phyloP scores from a whole-genome alignment of 768 basidiomycete species.

The Lentinus brumalis region DNA sequence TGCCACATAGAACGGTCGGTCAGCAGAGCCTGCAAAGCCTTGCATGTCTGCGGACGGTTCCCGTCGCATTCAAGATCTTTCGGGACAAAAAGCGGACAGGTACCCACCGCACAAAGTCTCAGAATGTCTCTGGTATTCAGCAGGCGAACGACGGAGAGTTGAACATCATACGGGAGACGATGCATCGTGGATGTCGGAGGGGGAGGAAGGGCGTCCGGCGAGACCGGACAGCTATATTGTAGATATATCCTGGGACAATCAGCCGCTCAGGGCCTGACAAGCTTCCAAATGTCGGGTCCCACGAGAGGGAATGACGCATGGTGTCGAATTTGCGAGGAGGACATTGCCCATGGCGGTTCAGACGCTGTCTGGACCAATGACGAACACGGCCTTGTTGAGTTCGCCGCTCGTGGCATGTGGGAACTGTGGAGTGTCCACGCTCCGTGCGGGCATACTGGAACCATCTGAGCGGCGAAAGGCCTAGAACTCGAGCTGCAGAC shows the following conservation, averaged over 20 bases:
- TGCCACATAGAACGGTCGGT: slow-evolving; percentile 16
- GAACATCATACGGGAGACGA: slow-evolving; percentile 17
- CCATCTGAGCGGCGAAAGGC: slow-evolving; percentile 3
- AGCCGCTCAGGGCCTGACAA: slow-evolving; percentile 7
- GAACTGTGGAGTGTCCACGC: slow-evolving; percentile 19
- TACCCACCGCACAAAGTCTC: slow-evolving; percentile 16
- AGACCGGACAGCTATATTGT: not conserved
- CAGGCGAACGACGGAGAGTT: slow-evolving; percentile 4
- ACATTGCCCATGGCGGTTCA: not conserved
- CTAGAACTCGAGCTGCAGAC: slow-evolving; percentile 8
- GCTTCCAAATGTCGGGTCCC: slow-evolving; percentile 5
- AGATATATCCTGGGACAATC: slow-evolving; percentile 17
- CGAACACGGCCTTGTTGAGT: slow-evolving; percentile 4
- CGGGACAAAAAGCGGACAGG: not conserved
- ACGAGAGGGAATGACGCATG: slow-evolving; percentile 15
- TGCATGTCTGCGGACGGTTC: slow-evolving; percentile 12
- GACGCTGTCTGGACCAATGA: slow-evolving; percentile 19
- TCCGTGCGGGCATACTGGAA: slow-evolving; percentile 10
- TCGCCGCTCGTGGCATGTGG: slow-evolving; percentile 18
- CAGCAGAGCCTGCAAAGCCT: slow-evolving; percentile 6
- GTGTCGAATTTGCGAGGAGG: not conserved
- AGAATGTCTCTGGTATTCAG: slow-evolving; percentile 8
- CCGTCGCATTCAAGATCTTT: not conserved
- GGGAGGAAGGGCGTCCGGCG: slow-evolving; percentile 6
- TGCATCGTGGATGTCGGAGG: slow-evolving; percentile 2